Evolutionary conservation across 148 eudicot genomes (phyloP), one percentile per base, ranked within the genome.

Genomic region (Talinum fruticosum): DNA sequence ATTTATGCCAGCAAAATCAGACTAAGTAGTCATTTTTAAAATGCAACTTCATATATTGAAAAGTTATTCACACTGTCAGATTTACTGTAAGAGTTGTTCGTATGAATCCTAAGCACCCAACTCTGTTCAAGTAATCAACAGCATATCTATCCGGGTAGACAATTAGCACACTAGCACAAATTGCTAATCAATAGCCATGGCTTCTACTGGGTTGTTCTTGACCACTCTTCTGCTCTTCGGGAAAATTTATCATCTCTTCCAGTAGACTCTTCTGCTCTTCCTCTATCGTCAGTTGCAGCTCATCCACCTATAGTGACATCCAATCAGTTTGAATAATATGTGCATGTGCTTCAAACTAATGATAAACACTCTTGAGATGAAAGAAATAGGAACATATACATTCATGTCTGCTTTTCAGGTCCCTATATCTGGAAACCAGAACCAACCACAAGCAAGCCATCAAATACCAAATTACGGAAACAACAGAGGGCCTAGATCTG

Each of bases 241-340:
- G 35, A 36, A 82, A 79, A 61, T 38, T 84, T 79, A 88, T 86
- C 91, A 90, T 87, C 87, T 92, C 97, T 85, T 93, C 97, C 15
- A 88, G 66, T 76, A 87, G 82, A 80, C 80, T 91, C 86, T 82
- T 89, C 82, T 89, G 96, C n/a, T 91, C 97, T 74, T 91, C 96
- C 83, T 93, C 97, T 81, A 93, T 91, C 67, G 92, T 88, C 66
- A 84, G 89, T 80, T 93, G 97, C 84, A 93, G 80, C 85, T 91
- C 96, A 83, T 91, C 97, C 80, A 93, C 97, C 97, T 93, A 82
- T 12, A 75, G 30, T 15, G 28, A 69, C 32, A 71, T 21, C 71
- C 37, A 33, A 33, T 28, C 57, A 24, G 53, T 65, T 34, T 75
- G 65, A 36, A 45, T 28, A 70, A 61, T 4, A 78, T 69, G 12